phyloP scores from a whole-genome alignment of 2,329 filamentous ascomycete species.

The Trichoderma oligosporum region DNA sequence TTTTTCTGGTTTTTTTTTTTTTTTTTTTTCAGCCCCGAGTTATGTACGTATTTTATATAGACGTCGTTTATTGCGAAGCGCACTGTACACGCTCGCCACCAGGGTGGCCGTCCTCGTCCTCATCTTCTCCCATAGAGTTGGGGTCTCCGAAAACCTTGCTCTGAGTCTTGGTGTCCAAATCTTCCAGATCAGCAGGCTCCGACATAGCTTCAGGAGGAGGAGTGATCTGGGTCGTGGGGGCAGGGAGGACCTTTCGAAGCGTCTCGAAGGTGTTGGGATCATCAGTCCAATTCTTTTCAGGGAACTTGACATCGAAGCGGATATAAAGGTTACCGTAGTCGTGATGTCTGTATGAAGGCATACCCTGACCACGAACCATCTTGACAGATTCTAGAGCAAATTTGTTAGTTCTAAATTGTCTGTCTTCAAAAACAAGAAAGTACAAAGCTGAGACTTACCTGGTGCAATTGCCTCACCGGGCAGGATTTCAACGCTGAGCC shows the following conservation, averaged over 20 bases:
- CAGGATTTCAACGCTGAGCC: conserved; percentile 88
- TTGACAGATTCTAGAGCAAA: conserved; percentile 71
- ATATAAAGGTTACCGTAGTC: conserved; percentile 95
- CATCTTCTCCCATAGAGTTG: conserved; percentile 62
- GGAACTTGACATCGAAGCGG: conserved; percentile 97
- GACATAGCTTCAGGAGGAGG: conserved; percentile 85
- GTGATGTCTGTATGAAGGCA: conserved; percentile 95
- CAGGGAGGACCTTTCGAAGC: conserved; percentile 80
- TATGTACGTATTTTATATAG: not conserved
- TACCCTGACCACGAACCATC: conserved; percentile 92
- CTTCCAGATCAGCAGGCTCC: conserved; percentile 82
- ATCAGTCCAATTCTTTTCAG: conserved; percentile 67
- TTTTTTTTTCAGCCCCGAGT: not conserved
- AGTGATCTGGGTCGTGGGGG: conserved; percentile 57
- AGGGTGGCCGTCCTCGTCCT: conserved; percentile 71
- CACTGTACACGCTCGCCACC: conserved; percentile 81
- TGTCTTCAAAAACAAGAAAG: not conserved
- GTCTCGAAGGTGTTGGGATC: conserved; percentile 68
- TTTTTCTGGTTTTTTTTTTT: too few species aligned
- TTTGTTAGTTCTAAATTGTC: not conserved
- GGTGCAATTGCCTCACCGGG: conserved; percentile 93
- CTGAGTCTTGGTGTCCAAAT: conserved; percentile 66
- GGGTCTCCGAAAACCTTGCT: conserved; percentile 65
- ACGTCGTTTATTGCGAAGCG: conserved; percentile 68
- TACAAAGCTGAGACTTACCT: conserved; percentile 54